These are phyloP conservation scores for Neckera pumila DNA, from an alignment of 225 moss, liverwort and hornwort genomes.

Conservation along the genomic window DNA sequence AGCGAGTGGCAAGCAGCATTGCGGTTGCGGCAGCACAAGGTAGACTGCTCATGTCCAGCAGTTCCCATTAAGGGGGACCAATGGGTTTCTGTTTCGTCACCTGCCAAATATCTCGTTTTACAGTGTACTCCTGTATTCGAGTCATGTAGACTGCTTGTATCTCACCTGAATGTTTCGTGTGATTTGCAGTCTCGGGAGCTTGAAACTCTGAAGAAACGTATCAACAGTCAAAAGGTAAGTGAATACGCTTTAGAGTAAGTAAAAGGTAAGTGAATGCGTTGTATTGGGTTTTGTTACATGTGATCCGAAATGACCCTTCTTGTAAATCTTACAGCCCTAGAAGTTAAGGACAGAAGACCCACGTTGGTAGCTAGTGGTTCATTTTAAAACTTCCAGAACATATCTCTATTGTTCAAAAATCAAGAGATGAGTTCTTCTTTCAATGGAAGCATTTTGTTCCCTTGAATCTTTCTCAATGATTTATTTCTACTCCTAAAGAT, in stretches of 20 bases:
- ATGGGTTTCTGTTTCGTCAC: background rate
- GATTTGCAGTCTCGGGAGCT: slow-evolving; percentile 69
- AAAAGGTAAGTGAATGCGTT: slow-evolving; percentile 35
- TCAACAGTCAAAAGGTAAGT: slow-evolving; percentile 52
- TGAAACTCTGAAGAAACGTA: slow-evolving; percentile 60
- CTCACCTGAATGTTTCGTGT: background rate
- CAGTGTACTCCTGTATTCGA: background rate
- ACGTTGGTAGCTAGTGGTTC: background rate
- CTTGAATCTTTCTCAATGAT: background rate
- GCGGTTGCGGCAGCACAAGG: slow-evolving; percentile 92
- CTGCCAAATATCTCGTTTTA: background rate
- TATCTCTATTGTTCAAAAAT: background rate
- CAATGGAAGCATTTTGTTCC: background rate
- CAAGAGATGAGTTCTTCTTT: background rate
- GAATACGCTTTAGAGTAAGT: background rate
- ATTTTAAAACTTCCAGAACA: background rate
- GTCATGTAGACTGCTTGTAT: background rate
- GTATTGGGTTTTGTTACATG: background rate
- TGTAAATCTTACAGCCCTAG: background rate
- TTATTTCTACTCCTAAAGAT: background rate
- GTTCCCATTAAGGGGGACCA: background rate
- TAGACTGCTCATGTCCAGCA: background rate
- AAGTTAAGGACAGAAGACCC: background rate
- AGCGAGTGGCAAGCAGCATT: slow-evolving; percentile 97
- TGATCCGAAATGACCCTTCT: background rate